Evolutionary conservation across 2,329 filamentous ascomycete species (phyloP), one percentile per base, ranked within the genome.

Genomic region (Penicillium olsonii): DNA sequence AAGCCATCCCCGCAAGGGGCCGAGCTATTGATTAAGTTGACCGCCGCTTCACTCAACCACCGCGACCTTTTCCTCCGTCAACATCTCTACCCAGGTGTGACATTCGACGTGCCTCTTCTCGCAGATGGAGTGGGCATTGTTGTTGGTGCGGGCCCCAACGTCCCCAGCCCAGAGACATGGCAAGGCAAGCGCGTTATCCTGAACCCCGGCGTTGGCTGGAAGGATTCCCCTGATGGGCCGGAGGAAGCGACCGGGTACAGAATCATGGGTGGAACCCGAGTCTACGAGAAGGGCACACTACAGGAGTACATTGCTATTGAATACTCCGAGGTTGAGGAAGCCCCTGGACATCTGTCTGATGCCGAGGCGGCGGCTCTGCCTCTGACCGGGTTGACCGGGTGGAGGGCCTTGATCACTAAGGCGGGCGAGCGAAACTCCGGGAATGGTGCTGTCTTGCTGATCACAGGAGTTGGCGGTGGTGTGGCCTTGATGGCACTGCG

Each of bases 41-140:
- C 82, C 29, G 88, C 91, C 43, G 88, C 87, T 1, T 87, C 92
- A 12, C 84, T 97, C 42, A 97, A 97, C 77, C 94, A 97, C 76
- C 88, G 92, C 62, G 94, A 97, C 71, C 84, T 95, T 60, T 97
- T 96, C 76, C 88, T 95, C 72, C 88, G 92, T 46, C 91, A 94
- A 70, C 87, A 92, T 66, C 84, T 95, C 34, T 97, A 97, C 76
- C 92, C 92, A 0, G 87, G 83, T 60, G 87, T 90, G 45, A 87
- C 87, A 11, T 95, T 95, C 70, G 80, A 82, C 52, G 78, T 85
- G 5, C 90, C 92, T 1, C 75, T 97, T 35, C 81, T 95, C 20
- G 84, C 91, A 52, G 92, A 97, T 68, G 92, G 90, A 56, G 85
- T 82, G 60, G 92, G 92, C 46, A 75, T 81, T 49, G 89, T 97